Evolutionary conservation across 1,284 basidiomycete genomes (phyloP).

Genomic region (Rhodotorula sp.): DNA sequence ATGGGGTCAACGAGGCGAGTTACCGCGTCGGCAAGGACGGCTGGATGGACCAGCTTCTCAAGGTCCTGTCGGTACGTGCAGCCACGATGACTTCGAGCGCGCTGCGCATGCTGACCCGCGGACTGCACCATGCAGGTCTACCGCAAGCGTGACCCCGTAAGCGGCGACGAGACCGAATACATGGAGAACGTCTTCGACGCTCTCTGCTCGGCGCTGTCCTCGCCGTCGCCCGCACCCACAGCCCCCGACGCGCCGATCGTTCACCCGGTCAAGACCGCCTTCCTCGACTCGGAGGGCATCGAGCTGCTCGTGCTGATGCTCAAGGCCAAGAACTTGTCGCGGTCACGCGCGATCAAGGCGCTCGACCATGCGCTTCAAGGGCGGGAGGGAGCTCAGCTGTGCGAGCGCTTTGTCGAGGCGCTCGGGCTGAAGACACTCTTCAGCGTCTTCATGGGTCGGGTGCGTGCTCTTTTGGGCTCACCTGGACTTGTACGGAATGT

Average conservation of each 20-base stretch:
- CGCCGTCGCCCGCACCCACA: conserved; percentile 52
- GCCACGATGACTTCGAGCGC: not conserved
- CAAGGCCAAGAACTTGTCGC: conserved; percentile 80
- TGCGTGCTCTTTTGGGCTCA: conserved; percentile 48
- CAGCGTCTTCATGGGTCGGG: conserved; percentile 89
- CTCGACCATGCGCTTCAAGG: conserved; percentile 89
- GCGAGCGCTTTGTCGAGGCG: conserved; percentile 82
- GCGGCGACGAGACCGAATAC: conserved; percentile 90
- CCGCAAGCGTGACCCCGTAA: conserved; percentile 65
- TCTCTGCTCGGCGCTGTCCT: conserved; percentile 76
- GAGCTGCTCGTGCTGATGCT: conserved; percentile 97
- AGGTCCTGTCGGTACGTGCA: conserved; percentile 72
- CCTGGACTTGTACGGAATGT: not conserved
- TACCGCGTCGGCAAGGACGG: conserved; percentile 65
- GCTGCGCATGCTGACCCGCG: not conserved
- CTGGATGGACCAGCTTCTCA: conserved; percentile 72
- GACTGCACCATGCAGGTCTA: conserved; percentile 23
- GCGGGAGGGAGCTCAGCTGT: conserved; percentile 63
- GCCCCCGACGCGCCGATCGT: not conserved
- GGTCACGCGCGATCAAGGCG: conserved; percentile 80
- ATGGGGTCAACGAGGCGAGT: conserved; percentile 56
- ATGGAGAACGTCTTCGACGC: conserved; percentile 95
- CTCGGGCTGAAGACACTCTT: conserved; percentile 87
- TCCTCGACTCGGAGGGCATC: conserved; percentile 86
- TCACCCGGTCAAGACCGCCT: conserved; percentile 66